Evolutionary conservation across 257 asterid genomes (phyloP).

Genomic region (Rauvolfia tetraphylla): DNA sequence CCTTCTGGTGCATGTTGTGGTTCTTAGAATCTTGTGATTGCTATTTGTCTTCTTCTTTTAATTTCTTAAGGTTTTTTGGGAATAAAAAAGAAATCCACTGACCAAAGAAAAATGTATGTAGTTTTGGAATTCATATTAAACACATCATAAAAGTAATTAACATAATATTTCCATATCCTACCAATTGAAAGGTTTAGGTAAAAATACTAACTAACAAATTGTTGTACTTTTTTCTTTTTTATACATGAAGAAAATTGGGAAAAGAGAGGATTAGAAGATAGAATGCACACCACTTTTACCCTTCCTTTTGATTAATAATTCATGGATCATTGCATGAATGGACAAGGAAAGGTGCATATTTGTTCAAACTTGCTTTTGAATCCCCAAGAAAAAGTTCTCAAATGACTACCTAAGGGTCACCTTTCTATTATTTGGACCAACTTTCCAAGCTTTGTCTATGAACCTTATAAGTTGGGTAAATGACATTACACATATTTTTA

Average conservation of each 20-base stretch:
- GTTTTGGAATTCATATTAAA: too few relatives aligned
- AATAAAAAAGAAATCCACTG: neutral
- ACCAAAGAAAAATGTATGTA: neutral
- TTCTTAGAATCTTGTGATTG: neutral
- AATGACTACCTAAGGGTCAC: neutral
- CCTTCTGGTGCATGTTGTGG: neutral
- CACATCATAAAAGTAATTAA: too few relatives aligned
- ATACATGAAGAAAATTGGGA: too few relatives aligned
- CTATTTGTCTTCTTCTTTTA: neutral
- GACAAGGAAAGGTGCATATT: neutral
- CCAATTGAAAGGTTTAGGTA: too few relatives aligned
- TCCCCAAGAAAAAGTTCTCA: neutral
- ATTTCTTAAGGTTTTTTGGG: neutral
- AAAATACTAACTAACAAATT: too few relatives aligned
- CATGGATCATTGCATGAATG: constrained; percentile 7
- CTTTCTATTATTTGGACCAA: neutral
- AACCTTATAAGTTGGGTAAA: neutral
- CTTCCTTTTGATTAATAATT: constrained; percentile 8
- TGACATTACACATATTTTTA: neutral
- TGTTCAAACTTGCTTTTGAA: constrained; percentile 4
- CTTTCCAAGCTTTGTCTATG: neutral
- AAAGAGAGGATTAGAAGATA: neutral
- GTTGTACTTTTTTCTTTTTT: too few relatives aligned
- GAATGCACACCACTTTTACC: neutral
- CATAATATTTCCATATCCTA: too few relatives aligned